Evolutionary conservation across 495 filamentous ascomycete species (phyloP).

Genomic region (Niebla homalea): DNA sequence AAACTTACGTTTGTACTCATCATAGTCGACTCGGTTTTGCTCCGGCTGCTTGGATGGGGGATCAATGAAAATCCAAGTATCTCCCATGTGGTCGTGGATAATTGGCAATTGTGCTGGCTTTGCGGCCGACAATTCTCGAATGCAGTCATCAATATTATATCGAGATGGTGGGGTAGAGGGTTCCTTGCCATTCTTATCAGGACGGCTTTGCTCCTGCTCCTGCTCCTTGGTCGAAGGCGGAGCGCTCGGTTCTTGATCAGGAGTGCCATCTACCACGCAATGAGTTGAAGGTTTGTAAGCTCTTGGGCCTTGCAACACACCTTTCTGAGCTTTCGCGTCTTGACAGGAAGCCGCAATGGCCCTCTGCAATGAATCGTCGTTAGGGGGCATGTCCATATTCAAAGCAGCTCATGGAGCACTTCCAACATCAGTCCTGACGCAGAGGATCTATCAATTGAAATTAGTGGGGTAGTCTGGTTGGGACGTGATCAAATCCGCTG

Average conservation of each 20-base stretch:
- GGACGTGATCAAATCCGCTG: too few relatives aligned
- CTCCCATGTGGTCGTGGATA: slow-evolving; percentile 26
- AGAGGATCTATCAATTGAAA: too few relatives aligned
- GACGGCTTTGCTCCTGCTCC: neutral
- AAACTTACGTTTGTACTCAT: slow-evolving; percentile 16
- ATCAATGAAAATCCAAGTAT: slow-evolving; percentile 45
- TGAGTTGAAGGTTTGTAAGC: neutral
- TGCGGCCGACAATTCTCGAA: slow-evolving; percentile 15
- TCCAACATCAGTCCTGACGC: too few relatives aligned
- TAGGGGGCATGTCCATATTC: too few relatives aligned
- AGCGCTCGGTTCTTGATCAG: neutral
- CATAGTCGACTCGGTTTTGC: slow-evolving; percentile 9
- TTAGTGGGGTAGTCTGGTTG: too few relatives aligned
- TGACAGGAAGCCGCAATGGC: neutral
- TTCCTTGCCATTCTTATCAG: neutral
- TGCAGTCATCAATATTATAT: slow-evolving; percentile 11
- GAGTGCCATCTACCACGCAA: neutral
- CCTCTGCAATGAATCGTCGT: neutral
- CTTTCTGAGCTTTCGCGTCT: neutral
- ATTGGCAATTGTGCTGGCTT: slow-evolving; percentile 15
- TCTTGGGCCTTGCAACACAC: neutral
- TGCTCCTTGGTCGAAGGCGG: neutral
- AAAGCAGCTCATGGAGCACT: too few relatives aligned
- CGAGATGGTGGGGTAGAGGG: neutral
- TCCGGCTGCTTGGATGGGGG: slow-evolving; percentile 22